phyloP scores from a whole-genome alignment of 306 rosid genomes.

The Cicer chorassanicum region DNA sequence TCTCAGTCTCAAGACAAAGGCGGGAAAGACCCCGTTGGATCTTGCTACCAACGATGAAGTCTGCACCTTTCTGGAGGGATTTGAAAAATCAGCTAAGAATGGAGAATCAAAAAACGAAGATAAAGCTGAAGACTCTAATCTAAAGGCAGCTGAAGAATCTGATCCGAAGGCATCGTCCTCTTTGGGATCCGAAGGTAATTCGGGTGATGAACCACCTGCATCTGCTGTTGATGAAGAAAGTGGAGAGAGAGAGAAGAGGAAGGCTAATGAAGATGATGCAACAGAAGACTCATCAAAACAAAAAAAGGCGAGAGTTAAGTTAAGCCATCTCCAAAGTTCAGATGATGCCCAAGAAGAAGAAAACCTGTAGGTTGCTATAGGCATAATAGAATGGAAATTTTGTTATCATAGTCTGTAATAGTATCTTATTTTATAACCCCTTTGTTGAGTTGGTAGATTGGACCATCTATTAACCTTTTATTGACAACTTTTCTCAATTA shows the following conservation, averaged over 20 bases:
- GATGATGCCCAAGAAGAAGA: conserved; percentile 74
- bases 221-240: conserved; percentile 50
- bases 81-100: conserved; percentile 51
- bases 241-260: conserved; percentile 64
- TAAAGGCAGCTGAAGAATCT: conserved; percentile 48
- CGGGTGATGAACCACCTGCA: conserved; percentile 46
- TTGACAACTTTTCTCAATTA: conserved; percentile 8
- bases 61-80: conserved; percentile 64
- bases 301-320: conserved; percentile 63
- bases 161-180: conserved; percentile 50
- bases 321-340: conserved; percentile 73
- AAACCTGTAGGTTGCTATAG: conserved; percentile 38
- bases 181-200: conserved; percentile 49
- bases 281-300: conserved; percentile 54
- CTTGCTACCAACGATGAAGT: conserved; percentile 74
- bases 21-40: conserved; percentile 80
- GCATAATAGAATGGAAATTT: conserved; percentile 15
- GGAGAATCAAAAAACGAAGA: conserved; percentile 49
- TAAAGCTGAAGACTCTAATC: conserved; percentile 41
- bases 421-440: conserved; percentile 22
- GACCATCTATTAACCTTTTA: conserved; percentile 25
- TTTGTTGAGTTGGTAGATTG: conserved; percentile 30
- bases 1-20: conserved; percentile 68
- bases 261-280: conserved; percentile 51
- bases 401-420: conserved; percentile 39